Percentiles rank a stretch among this genome's conserved stretches.
Conservation (phyloP, 1,284 basidiomycete species). For the Puccinia hordei region DNA sequence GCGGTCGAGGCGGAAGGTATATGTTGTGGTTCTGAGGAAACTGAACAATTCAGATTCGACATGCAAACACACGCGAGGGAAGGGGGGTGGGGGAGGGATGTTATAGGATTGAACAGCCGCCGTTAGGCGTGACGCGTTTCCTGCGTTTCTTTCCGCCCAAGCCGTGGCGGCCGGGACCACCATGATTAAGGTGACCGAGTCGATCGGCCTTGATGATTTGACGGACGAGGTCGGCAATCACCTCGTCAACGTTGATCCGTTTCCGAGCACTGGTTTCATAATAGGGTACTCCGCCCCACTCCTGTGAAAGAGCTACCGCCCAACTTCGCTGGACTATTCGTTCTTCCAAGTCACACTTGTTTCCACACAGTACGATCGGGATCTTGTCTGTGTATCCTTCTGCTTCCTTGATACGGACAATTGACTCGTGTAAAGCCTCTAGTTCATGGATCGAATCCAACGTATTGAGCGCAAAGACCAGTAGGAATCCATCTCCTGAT, state of each 20-base stretch:
- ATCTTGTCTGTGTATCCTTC: constrained; percentile 58
- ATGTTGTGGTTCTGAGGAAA: constrained; percentile 8
- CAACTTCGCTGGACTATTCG: constrained; percentile 72
- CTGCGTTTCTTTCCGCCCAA: constrained; percentile 30
- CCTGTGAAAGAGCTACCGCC: constrained; percentile 68
- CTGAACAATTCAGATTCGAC: not conserved
- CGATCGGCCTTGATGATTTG: constrained; percentile 65
- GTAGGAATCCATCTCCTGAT: constrained; percentile 71
- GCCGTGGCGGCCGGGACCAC: constrained; percentile 21
- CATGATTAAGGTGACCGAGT: constrained; percentile 36
- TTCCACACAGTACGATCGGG: constrained; percentile 83
- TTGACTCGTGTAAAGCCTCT: constrained; percentile 75
- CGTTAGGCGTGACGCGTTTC: constrained; percentile 39
- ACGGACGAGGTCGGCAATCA: constrained; percentile 74
- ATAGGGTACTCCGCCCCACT: constrained; percentile 72
- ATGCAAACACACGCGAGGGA: not conserved
- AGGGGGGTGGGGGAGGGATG: not conserved
- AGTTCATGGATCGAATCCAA: constrained; percentile 75
- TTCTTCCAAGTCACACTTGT: constrained; percentile 82
- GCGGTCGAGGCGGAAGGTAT: not conserved
- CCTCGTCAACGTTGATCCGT: constrained; percentile 75
- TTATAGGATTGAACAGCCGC: constrained; percentile 46
- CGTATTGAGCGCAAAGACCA: constrained; percentile 80
- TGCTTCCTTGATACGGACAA: constrained; percentile 69
- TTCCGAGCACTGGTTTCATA: constrained; percentile 81